These are phyloP conservation scores for Aspergillus tubingensis DNA, from an alignment of 2,329 filamentous ascomycete species.

Conservation along the genomic window DNA sequence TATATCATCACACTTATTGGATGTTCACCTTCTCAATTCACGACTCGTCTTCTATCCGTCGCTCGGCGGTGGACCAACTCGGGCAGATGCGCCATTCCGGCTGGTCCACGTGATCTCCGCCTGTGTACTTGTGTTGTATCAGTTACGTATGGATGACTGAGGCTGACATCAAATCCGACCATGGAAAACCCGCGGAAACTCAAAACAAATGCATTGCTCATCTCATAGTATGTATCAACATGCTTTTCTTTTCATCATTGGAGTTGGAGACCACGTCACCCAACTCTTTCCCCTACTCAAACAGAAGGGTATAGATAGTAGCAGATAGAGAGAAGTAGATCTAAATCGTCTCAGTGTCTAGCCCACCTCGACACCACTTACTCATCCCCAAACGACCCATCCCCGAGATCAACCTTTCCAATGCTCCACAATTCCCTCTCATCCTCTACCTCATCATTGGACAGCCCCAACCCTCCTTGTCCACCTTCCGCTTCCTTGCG, in stretches of 20 bases:
- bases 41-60: neutral
- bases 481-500: slow-evolving; percentile 89
- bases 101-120: neutral
- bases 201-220: slow-evolving; percentile 5
- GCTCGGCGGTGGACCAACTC: neutral
- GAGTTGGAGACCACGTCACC: neutral
- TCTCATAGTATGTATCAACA: neutral
- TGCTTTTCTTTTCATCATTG: slow-evolving; percentile 3
- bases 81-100: neutral
- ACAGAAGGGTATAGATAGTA: slow-evolving; percentile 24
- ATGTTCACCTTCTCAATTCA: neutral
- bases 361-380: slow-evolving; percentile 20
- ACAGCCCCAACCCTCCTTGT: slow-evolving; percentile 78
- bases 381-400: slow-evolving; percentile 46
- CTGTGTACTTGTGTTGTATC: too few relatives aligned
- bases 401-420: slow-evolving; percentile 80
- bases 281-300: slow-evolving; percentile 1
- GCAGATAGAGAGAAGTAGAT: slow-evolving; percentile 12
- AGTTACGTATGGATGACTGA: neutral
- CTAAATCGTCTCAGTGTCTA: slow-evolving; percentile 20
- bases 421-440: slow-evolving; percentile 96
- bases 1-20: too few relatives aligned
- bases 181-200: neutral
- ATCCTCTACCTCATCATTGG: slow-evolving; percentile 90
- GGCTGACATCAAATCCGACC: too few relatives aligned